Evolutionary conservation across 495 filamentous ascomycete genomes (phyloP).

Genomic region (Xylona heveae): DNA sequence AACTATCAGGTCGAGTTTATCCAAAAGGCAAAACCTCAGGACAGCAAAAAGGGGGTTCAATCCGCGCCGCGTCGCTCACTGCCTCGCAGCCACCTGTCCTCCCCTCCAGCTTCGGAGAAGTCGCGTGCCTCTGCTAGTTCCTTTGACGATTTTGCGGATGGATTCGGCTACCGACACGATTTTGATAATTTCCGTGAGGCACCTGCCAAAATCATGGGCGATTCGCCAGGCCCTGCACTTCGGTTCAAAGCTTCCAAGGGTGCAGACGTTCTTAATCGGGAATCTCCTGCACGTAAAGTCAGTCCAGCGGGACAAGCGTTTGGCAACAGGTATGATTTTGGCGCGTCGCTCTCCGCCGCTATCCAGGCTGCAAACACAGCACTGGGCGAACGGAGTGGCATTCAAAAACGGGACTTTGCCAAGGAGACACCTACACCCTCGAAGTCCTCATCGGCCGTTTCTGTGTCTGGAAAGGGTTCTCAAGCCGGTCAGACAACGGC

Average conservation of each 20-base stretch:
- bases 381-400: constrained; percentile 23
- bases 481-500: no score
- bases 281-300: constrained; percentile 20
- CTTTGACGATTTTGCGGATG: constrained; percentile 46
- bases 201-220: constrained; percentile 29
- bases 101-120: constrained; percentile 13
- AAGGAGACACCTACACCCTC: constrained; percentile 2
- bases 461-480: no score
- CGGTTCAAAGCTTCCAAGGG: constrained; percentile 16
- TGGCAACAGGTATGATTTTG: constrained; percentile 83
- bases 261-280: neutral
- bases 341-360: constrained; percentile 68
- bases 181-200: constrained; percentile 34
- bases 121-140: constrained; percentile 39
- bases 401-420: constrained; percentile 22
- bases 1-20: constrained; percentile 89
- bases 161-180: constrained; percentile 28
- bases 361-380: constrained; percentile 41
- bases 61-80: constrained; percentile 36
- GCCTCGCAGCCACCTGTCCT: constrained; percentile 51
- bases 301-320: constrained; percentile 55
- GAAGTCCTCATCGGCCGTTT: neutral
- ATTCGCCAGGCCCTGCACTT: constrained; percentile 19
- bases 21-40: constrained; percentile 42
- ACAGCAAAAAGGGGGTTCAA: constrained; percentile 28